Evolutionary conservation across 148 eudicot genomes (phyloP).

Genomic region (Camellia japonica): DNA sequence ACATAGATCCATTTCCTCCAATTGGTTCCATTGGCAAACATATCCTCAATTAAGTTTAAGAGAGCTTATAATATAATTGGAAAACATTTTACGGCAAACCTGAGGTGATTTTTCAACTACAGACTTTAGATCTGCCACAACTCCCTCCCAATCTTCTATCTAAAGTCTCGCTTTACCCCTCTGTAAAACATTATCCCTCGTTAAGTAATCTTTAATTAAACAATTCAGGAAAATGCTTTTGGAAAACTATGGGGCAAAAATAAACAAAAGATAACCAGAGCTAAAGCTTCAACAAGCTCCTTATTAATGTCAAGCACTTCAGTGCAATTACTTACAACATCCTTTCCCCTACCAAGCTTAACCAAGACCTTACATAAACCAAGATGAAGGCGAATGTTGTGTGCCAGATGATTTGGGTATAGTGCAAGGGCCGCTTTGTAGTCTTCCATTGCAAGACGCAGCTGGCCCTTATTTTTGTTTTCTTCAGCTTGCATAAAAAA

Average conservation of each 20-base stretch:
- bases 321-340: constrained; percentile 66
- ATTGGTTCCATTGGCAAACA: no score
- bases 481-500: constrained; percentile 53
- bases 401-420: constrained; percentile 76
- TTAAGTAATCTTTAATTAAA: not conserved
- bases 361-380: constrained; percentile 88
- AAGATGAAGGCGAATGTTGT: constrained; percentile 85
- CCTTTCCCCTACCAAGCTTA: constrained; percentile 84
- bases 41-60: not conserved
- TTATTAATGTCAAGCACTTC: constrained; percentile 74
- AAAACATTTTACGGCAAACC: constrained; percentile 38
- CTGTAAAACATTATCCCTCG: constrained; percentile 32
- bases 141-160: constrained; percentile 90
- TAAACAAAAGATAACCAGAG: constrained; percentile 23
- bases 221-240: not conserved
- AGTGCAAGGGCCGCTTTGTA: constrained; percentile 80
- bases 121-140: constrained; percentile 77
- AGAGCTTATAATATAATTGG: not conserved
- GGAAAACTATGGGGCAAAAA: not conserved
- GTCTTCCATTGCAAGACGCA: constrained; percentile 84
- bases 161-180: constrained; percentile 91
- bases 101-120: constrained; percentile 92
- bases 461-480: constrained; percentile 74
- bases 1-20: not conserved
- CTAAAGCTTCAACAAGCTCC: constrained; percentile 79